Base-by-base conservation (phyloP, 257 asterid genomes). In the Plectranthus barbatus region DNA sequence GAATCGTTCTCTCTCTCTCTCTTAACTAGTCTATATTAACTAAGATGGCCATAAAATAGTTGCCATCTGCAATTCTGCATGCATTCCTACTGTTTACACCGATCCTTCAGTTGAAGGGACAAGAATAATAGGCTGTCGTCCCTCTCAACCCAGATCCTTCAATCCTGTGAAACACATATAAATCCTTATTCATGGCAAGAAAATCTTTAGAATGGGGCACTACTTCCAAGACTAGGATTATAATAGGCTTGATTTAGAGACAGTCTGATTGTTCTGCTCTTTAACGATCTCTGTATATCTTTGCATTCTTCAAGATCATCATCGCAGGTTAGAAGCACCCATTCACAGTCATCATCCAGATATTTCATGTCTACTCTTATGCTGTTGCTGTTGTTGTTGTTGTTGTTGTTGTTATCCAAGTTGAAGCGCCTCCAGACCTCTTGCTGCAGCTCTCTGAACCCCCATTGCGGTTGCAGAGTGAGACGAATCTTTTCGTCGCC, bases 281-380 rank as follows among this genome's bases (percentile, higher is more conserved):
- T 72, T 63, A 76, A 72, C 21, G 80, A 69, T 67, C 66, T 84
- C 77, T 88, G 88, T 73, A 86, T 84, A 69, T 86, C 90, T 11
- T 74, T 60, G 66, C 93, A 88, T 72, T 88, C 95, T 75, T 86
- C 95, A 52, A 88, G 95, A 77, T 88, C 96, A 21, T 79, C 96
- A 61, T 88, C 90, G 17, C 96, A 88, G 9, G 94, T 85, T 69
- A 88, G 60, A 69, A 88, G 96, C 73, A 88, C 94, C 94, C 92
- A 88, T 40, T 88, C 96, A 0, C 69, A 60, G 37, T 88, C 96
- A 26, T 88, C 96, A 39, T 88, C 96, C 75, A 88, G 71, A 69
- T 88, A 88, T 60, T 85, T 88, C n/a, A 88, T 31, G 62, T 75
- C 86, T 48, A 81, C 71, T 64, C 80, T n/a, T n/a, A n/a, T n/a